phyloP scores from a whole-genome alignment of 2,329 filamentous ascomycete genomes.

The Aspergillus sp. region DNA sequence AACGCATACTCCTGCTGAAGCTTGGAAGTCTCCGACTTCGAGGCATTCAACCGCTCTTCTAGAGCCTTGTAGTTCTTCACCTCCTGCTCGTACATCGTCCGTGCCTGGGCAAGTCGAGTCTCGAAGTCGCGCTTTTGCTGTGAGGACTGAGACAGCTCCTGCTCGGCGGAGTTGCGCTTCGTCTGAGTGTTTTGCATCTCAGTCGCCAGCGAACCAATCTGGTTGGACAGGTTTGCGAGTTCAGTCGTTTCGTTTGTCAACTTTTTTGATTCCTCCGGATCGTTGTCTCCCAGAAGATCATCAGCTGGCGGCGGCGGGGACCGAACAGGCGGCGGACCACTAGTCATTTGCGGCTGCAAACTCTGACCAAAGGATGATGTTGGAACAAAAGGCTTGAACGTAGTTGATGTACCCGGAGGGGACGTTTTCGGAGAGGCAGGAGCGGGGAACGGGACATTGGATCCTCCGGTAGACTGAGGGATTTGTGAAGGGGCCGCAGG shows the following conservation, averaged over 20 bases:
- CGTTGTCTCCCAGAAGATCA: slow-evolving; percentile 84
- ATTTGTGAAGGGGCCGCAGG: slow-evolving; percentile 51
- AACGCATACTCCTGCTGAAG: slow-evolving; percentile 76
- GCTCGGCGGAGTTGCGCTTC: slow-evolving; percentile 71
- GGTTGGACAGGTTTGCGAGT: slow-evolving; percentile 90
- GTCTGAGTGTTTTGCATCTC: slow-evolving; percentile 91
- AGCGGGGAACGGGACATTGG: slow-evolving; percentile 51
- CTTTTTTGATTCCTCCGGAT: slow-evolving; percentile 81
- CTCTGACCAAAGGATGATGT: slow-evolving; percentile 87
- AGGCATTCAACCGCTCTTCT: slow-evolving; percentile 71
- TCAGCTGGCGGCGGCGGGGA: slow-evolving; percentile 53
- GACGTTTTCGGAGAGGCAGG: slow-evolving; percentile 42
- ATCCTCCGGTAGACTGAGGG: slow-evolving; percentile 67
- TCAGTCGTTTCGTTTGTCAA: slow-evolving; percentile 85
- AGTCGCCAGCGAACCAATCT: slow-evolving; percentile 81
- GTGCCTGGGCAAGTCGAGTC: slow-evolving; percentile 74
- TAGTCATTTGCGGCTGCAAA: slow-evolving; percentile 66
- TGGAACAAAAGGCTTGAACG: slow-evolving; percentile 86
- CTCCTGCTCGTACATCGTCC: slow-evolving; percentile 87
- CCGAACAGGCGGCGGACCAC: slow-evolving; percentile 21
- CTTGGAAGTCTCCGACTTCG: slow-evolving; percentile 74
- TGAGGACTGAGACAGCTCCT: slow-evolving; percentile 71
- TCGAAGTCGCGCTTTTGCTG: slow-evolving; percentile 93
- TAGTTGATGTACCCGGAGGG: slow-evolving; percentile 37
- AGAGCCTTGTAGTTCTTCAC: slow-evolving; percentile 76